Conservation (phyloP, 1,284 basidiomycete species). For the Bondarzewia mesenterica region DNA sequence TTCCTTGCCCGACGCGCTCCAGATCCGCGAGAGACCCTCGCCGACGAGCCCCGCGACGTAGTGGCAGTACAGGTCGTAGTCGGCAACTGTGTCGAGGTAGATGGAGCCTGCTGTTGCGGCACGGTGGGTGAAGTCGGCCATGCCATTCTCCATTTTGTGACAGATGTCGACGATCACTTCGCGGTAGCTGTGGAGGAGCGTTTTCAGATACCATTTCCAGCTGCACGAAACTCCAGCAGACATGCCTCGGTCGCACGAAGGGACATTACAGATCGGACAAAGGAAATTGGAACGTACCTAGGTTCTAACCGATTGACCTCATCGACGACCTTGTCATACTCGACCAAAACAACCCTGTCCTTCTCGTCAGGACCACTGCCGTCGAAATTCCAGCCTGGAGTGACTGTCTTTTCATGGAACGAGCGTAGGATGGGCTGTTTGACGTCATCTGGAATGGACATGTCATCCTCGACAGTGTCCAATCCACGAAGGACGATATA, state of each 20-base stretch:
- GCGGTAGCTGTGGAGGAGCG: constrained; percentile 50
- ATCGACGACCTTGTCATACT: constrained; percentile 80
- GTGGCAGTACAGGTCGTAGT: constrained; percentile 98
- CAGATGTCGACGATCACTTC: constrained; percentile 79
- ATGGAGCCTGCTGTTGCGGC: constrained; percentile 63
- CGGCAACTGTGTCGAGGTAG: constrained; percentile 68
- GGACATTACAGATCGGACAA: constrained; percentile 1
- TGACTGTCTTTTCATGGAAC: constrained; percentile 78
- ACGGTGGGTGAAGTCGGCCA: constrained; percentile 91
- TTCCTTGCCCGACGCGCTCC: constrained; percentile 86
- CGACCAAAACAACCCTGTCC: constrained; percentile 81
- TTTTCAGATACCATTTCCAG: neutral
- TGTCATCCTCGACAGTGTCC: constrained; percentile 98
- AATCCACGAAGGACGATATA: constrained; percentile 91
- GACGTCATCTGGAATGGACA: constrained; percentile 82
- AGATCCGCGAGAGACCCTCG: constrained; percentile 90
- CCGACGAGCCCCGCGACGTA: constrained; percentile 98
- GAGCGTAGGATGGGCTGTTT: constrained; percentile 85
- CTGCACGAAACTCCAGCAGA: no score
- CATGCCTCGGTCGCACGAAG: no score
- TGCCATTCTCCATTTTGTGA: constrained; percentile 85
- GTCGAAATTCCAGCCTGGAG: constrained; percentile 84
- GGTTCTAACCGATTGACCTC: constrained; percentile 71
- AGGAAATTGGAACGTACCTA: constrained; percentile 37
- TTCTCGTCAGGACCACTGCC: constrained; percentile 86